Evolutionary conservation across 2,329 filamentous ascomycete genomes (phyloP).

Genomic region (Ceratocystis eucalypticola): DNA sequence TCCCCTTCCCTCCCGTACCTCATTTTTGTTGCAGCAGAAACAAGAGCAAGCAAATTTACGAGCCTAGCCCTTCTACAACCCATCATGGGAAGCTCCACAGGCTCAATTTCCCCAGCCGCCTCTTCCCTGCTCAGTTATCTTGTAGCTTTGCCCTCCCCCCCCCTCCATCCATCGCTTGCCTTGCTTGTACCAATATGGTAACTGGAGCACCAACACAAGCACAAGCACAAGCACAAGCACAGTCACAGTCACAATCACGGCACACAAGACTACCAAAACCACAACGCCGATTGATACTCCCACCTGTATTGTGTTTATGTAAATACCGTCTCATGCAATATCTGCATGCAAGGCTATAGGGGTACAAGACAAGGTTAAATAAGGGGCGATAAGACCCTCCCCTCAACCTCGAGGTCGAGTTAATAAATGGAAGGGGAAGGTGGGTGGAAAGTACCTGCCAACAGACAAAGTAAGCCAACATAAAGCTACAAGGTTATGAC

Average conservation of each 20-base stretch:
- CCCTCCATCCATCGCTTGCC: not conserved
- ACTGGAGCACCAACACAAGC: not conserved
- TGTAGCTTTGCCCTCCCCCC: no score
- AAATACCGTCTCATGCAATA: not conserved
- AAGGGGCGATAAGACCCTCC: conserved; percentile 2
- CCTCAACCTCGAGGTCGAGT: not conserved
- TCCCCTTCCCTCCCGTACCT: not conserved
- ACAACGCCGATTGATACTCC: no score
- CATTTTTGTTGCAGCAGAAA: not conserved
- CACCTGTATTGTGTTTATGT: no score
- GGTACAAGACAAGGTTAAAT: conserved; percentile 3
- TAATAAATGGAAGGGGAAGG: not conserved
- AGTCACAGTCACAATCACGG: no score
- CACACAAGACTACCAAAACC: no score
- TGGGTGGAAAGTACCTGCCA: not conserved
- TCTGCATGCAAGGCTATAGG: not conserved
- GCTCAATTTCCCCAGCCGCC: not conserved
- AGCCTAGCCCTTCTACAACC: not conserved
- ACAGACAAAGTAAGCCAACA: no score
- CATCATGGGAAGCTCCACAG: not conserved
- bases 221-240: not conserved
- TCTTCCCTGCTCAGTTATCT: not conserved
- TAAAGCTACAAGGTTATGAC: not conserved
- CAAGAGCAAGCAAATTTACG: not conserved
- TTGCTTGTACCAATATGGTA: not conserved